phyloP scores from a whole-genome alignment of 225 moss, liverwort and hornwort genomes.

The Straminergon stramineum region DNA sequence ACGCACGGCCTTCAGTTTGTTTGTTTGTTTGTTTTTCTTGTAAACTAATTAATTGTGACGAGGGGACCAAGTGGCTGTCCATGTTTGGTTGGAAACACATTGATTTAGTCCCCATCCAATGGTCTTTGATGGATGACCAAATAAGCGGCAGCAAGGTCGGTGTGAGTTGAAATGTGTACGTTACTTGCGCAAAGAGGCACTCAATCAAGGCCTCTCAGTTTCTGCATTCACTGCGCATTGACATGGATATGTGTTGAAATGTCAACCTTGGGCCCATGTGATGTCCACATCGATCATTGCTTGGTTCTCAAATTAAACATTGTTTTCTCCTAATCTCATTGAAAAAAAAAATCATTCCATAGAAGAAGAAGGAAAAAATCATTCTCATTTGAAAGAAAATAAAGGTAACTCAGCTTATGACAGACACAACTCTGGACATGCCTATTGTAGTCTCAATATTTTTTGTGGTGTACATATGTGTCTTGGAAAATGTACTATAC shows the following conservation, averaged over 20 bases:
- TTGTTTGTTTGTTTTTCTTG: neutral
- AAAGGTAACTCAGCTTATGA: too few relatives aligned
- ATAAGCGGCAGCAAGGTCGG: neutral
- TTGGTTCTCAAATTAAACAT: neutral
- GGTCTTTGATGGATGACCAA: neutral
- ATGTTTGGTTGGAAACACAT: neutral
- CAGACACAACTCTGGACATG: too few relatives aligned
- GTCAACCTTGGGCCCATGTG: neutral
- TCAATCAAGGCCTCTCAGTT: neutral
- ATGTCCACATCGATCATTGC: too few relatives aligned
- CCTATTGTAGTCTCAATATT: too few relatives aligned
- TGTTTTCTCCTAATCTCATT: neutral
- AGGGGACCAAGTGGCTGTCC: neutral
- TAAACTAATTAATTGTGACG: neutral
- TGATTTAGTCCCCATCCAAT: neutral
- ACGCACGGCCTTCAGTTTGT: too few relatives aligned
- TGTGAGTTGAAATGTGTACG: neutral
- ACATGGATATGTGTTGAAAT: neutral
- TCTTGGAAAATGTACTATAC: too few relatives aligned
- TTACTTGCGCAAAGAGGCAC: neutral
- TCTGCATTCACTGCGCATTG: neutral
- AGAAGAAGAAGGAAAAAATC: neutral
- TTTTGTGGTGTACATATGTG: too few relatives aligned
- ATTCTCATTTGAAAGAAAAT: neutral
- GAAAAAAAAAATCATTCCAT: neutral